These are phyloP conservation scores for Cytospora paraplurivora DNA, from an alignment of 2,329 filamentous ascomycete genomes.

Conservation along the genomic window DNA sequence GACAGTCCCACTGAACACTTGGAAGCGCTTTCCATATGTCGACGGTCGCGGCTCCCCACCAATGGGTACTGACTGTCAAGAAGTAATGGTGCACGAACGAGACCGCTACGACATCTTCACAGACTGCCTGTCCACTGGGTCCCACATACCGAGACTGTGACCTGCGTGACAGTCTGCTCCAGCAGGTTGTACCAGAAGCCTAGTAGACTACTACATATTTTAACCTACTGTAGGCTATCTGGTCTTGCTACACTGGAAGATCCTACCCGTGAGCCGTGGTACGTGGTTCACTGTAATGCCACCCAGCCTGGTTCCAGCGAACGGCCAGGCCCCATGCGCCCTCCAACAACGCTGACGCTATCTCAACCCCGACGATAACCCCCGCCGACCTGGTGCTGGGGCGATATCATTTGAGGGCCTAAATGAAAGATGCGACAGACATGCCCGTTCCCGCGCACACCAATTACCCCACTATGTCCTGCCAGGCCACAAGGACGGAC, in stretches of 20 bases:
- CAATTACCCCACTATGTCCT: no score
- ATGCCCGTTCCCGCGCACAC: no score
- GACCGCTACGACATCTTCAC: neutral
- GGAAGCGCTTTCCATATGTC: no score
- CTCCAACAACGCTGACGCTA: no score
- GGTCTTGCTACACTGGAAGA: neutral
- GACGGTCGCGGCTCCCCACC: neutral
- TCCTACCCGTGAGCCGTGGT: neutral
- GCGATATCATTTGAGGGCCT: no score
- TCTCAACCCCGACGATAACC: no score
- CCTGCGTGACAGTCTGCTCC: neutral
- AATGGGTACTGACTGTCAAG: neutral
- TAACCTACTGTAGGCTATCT: neutral
- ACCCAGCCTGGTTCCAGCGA: neutral
- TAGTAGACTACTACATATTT: no score
- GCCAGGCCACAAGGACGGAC: no score
- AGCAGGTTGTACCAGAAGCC: neutral
- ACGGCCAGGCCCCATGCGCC: no score
- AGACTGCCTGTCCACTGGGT: neutral
- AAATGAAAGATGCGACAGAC: no score
- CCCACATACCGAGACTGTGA: neutral
- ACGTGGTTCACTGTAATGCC: neutral
- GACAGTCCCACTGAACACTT: no score
- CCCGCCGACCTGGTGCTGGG: no score
- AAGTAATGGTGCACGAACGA: neutral